Evolutionary conservation across 345 rosid genomes (phyloP).

Genomic region (Draba incana): DNA sequence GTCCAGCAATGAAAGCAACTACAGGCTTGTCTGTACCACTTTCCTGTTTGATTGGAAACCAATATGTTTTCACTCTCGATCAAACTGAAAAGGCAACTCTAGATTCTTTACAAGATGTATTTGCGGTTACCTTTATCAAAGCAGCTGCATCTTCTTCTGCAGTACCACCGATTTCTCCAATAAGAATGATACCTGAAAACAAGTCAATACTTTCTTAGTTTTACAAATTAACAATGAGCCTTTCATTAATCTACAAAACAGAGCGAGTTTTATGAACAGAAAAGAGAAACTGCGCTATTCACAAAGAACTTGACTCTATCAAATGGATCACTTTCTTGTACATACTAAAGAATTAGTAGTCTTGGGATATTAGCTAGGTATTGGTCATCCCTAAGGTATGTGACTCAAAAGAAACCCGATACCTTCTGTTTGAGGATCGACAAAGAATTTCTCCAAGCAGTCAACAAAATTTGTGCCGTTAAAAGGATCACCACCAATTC

Average conservation of each 20-base stretch:
- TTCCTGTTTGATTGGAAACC: constrained; percentile 59
- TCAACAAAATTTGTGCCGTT: constrained; percentile 93
- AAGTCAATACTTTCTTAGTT: constrained; percentile 5
- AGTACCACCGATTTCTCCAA: constrained; percentile 98
- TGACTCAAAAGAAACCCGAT: not conserved
- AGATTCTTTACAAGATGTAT: constrained; percentile 12
- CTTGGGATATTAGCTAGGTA: constrained; percentile 18
- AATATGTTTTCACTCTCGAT: not conserved
- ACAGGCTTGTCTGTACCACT: constrained; percentile 93
- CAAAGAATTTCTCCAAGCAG: constrained; percentile 75
- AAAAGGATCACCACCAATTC: constrained; percentile 92
- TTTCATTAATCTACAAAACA: constrained; percentile 7
- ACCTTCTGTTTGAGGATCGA: constrained; percentile 94
- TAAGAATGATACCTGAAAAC: constrained; percentile 75
- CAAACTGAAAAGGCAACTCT: not conserved
- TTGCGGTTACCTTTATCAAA: constrained; percentile 62
- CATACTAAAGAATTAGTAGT: constrained; percentile 15
- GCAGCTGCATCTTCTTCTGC: constrained; percentile 99
- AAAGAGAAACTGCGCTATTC: not conserved
- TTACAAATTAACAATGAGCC: not conserved
- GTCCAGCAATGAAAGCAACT: constrained; percentile 97
- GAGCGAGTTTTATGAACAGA: constrained; percentile 2
- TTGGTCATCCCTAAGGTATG: not conserved
- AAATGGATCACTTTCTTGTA: constrained; percentile 2
- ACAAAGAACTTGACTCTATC: constrained; percentile 2